phyloP scores from a whole-genome alignment of 495 filamentous ascomycete genomes.

The Xylaria curta region DNA sequence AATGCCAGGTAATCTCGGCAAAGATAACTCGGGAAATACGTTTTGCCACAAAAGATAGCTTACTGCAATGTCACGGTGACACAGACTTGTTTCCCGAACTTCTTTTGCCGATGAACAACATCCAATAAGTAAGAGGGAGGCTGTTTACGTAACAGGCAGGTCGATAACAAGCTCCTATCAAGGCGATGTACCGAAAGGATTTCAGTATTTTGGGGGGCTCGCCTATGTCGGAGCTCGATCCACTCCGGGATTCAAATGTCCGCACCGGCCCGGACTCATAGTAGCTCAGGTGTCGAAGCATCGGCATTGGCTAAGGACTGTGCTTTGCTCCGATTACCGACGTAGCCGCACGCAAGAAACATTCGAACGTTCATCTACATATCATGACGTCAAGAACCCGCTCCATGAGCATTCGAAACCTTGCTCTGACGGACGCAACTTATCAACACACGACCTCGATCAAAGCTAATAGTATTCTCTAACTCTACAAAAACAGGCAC shows the following conservation, averaged over 20 bases:
- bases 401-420: background rate
- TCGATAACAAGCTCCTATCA: background rate
- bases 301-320: background rate
- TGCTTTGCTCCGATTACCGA: background rate
- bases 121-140: background rate
- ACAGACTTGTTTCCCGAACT: background rate
- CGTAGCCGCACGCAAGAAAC: background rate
- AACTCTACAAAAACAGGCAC: background rate
- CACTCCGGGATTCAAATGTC: background rate
- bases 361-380: background rate
- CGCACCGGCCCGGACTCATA: background rate
- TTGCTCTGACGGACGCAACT: background rate
- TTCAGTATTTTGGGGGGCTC: too few relatives aligned
- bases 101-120: background rate
- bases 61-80: background rate
- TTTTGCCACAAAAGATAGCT: background rate
- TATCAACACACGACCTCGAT: background rate
- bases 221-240: conserved; percentile 1
- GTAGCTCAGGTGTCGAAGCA: background rate
- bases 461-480: background rate
- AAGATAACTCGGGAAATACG: background rate
- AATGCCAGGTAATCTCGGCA: background rate
- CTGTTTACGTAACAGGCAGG: background rate
- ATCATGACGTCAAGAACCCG: background rate
- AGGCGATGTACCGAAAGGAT: too few relatives aligned